Base-by-base conservation (phyloP, 371 early-diverging fungal species). In the Rhizopus microsporus region DNA sequence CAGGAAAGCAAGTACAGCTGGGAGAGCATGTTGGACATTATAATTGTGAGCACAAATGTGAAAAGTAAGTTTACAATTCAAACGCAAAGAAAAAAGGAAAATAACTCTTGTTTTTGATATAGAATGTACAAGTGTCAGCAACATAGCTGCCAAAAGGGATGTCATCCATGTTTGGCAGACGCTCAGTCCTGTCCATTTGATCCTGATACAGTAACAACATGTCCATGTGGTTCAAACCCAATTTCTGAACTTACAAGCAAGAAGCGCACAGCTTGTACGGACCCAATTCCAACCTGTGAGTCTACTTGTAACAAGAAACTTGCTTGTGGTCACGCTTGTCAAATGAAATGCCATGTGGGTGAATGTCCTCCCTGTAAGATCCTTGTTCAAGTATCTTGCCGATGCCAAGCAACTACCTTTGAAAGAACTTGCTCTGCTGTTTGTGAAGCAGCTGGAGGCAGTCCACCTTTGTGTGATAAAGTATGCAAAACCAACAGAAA, bases 161-260 rank as follows among this genome's bases (percentile, higher is more conserved):
- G 97, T 60, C 97, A 95, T 70, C 78, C 82, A 0, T 68, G 71
- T 7, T 68, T 62, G 34, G 63, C 69, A 0, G 80, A 81, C 35
- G 68, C 77, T 17, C 79, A 65, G 23, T 50, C 65, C 12, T 97
- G 97, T 59, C 89, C 92, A 4, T 76, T 79, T 39, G 89, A 88
- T 67, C 95, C 94, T 0, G 54, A 57, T 1, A 37, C 63, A 1
- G 72, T 89, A 2, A 74, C 51, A 32, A 80, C 83, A 0, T 97
- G 97, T 62, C 96, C 94, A n/a, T 97, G 97, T 65, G 93, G 93
- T 9, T 60, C 80, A n/a, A 68, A 65, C 34, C 35, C 72, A 0
- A 61, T 83, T 1, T 64, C 69, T 0, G 56, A 54, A 0, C 55
- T 80, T 9, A 56, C 81, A 37, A 58, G 60, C 10, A 31, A 57